Evolutionary conservation across 1,284 basidiomycete species (phyloP).

Genomic region (Microbotryum violaceum): DNA sequence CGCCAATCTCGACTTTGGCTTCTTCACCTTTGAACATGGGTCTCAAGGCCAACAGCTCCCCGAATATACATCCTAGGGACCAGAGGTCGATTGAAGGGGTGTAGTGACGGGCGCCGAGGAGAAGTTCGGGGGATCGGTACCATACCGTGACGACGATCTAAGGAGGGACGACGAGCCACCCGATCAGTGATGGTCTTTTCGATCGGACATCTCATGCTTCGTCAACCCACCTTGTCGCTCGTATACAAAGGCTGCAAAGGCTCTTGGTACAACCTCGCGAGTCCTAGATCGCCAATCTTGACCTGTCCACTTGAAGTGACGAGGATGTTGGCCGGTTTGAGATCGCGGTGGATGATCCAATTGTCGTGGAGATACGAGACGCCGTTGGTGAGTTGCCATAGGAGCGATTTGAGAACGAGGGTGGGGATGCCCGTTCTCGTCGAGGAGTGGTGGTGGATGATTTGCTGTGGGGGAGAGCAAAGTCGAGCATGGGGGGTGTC

Average conservation of each 20-base stretch:
- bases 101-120: constrained; percentile 93
- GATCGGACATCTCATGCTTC: not conserved
- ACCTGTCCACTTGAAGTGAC: constrained; percentile 82
- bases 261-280: constrained; percentile 77
- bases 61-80: constrained; percentile 96
- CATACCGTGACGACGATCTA: constrained; percentile 91
- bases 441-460: constrained; percentile 94
- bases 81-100: constrained; percentile 91
- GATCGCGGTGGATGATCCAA: constrained; percentile 90
- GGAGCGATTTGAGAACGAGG: constrained; percentile 80
- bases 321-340: constrained; percentile 98
- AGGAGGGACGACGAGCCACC: not conserved
- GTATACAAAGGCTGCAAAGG: constrained; percentile 69
- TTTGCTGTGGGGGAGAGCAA: constrained; percentile 56
- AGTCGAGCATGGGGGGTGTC: no score
- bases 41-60: constrained; percentile 81
- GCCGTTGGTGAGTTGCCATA: constrained; percentile 93
- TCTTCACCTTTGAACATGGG: constrained; percentile 99
- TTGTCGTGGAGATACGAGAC: constrained; percentile 89
- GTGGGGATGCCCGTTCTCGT: constrained; percentile 66
- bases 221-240: constrained; percentile 64
- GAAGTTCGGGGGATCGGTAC: constrained; percentile 93
- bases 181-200: not conserved
- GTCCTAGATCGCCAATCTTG: constrained; percentile 94
- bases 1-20: constrained; percentile 82